Evolutionary conservation across 2,329 filamentous ascomycete species (phyloP), one percentile per base, ranked within the genome.

Genomic region (Monosporascus sp.): DNA sequence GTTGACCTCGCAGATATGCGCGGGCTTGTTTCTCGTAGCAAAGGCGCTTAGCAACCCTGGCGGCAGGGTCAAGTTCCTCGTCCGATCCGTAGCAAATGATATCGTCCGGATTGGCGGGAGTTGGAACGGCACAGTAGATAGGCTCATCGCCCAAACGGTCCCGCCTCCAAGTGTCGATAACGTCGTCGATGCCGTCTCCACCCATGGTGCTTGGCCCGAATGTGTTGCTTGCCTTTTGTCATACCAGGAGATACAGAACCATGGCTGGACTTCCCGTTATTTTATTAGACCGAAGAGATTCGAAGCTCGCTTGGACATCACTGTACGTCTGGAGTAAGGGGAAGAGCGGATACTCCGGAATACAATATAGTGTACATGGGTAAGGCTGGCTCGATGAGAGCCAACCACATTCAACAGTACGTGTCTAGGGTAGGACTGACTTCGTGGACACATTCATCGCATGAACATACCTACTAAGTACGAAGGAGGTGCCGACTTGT

Each of bases 1-100:
- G 64, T 31, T 75, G 70, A 0, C 86, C 87, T 7, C 74, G 69
- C 38, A 88, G 70, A 60, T 80, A 89, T 37, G 76, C 74, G 35
- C 75, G 70, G 1, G 82, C 86, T 14, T 85, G 78, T 0, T 73
- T 68, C 65, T 88, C 84, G 54, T 85, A 83, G 55, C 81, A 76
- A 22, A 72, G 67, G 26, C 75, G 76, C 64, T 80, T 83, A 14
- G 79, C 75, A 3, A 73, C 67, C 35, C 71, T 71, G 3, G 78
- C 68, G 20, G 65, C 66, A 14, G 76, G 68, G 57, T 81, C 81
- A 51, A 79, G 65, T 37, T 83, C 79, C 48, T 82, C 73, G 46
- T 87, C 83, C 7, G 80, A 81, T n/a, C 81, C 78, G 7, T 75
- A 70, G 56, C 75, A 80, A 17, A 85, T 68, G 14, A 82, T 68